These are phyloP conservation scores for Dipteronia sinensis DNA, from an alignment of 345 rosid species.

Conservation along the genomic window DNA sequence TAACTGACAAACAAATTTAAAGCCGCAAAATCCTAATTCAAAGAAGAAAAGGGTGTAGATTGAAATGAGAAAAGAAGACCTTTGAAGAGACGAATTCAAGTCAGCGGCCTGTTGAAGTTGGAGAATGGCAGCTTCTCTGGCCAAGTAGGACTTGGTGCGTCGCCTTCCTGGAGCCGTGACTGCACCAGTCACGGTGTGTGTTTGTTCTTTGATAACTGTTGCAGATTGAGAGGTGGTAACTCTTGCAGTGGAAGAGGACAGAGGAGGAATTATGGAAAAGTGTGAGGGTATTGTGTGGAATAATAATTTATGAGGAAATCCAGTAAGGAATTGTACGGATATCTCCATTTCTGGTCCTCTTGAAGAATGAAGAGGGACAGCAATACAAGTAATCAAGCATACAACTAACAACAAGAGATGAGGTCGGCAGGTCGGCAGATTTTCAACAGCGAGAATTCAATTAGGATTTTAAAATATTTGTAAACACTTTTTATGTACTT, in stretches of 20 bases:
- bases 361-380: no score
- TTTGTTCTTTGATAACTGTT: slow-evolving; percentile 22
- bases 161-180: slow-evolving; percentile 29
- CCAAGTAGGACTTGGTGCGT: slow-evolving; percentile 54
- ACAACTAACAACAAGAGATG: neutral
- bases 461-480: no score
- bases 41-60: neutral
- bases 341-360: slow-evolving; percentile 43
- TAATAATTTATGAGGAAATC: slow-evolving; percentile 31
- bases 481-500: no score
- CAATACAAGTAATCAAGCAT: no score
- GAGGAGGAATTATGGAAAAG: slow-evolving; percentile 30
- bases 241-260: slow-evolving; percentile 19
- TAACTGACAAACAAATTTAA: neutral
- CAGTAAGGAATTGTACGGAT: slow-evolving; percentile 27
- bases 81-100: slow-evolving; percentile 56
- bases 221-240: slow-evolving; percentile 16
- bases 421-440: no score
- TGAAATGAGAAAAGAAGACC: slow-evolving; percentile 33
- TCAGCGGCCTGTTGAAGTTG: slow-evolving; percentile 62
- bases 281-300: slow-evolving; percentile 19
- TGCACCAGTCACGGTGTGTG: slow-evolving; percentile 14
- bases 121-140: slow-evolving; percentile 66
- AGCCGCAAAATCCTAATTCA: neutral
- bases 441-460: no score